Evolutionary conservation across 768 basidiomycete genomes (phyloP), one percentile per base, ranked within the genome.

Genomic region (Fomitopsis serialis): DNA sequence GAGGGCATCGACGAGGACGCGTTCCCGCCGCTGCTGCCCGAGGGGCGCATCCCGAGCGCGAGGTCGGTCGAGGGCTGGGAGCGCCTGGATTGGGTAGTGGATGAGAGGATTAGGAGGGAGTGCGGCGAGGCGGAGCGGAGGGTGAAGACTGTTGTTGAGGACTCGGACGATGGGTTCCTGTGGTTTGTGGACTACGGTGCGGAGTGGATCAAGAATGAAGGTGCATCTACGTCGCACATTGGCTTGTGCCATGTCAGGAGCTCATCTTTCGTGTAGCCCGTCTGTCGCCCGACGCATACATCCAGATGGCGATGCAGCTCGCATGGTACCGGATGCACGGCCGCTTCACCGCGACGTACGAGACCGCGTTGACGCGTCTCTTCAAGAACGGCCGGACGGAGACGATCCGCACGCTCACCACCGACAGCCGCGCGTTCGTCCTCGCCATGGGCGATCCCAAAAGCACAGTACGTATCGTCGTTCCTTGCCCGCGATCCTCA

Each of bases 371-470:
- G 29, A 96, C 95, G 1, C 81, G 92, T 23, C 78, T 89, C 67
- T 95, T 95, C 72, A 74, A 85, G 55, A 82, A 85, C 57, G 95
- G 92, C 15, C 81, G 95, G 17, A 97, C 94, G 1, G 95, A 98
- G 65, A 93, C 91, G 0, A 83, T 98, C 49, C 81, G 94, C 23
- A 79, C 85, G 0, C 74, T 89, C 42, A 87, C 84, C 48, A 71
- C 70, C 19, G 89, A 93, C 57, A 87, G 87, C 54, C 78, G 89
- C 29, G 74, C 74, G 8, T 95, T 87, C 74, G 89, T 93, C 5
- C 77, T 87, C 19, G 77, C 81, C 2, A 92, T 93, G 90, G 61
- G 71, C 5, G 79, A 90, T 56, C 69, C 78, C 2, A 57, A 64
- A 1, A 56, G 68, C 22, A 68, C 78, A n/a, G 85, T 84, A 57